Base-by-base conservation (phyloP, 495 filamentous ascomycete genomes). In the Pyronema omphalodes region DNA sequence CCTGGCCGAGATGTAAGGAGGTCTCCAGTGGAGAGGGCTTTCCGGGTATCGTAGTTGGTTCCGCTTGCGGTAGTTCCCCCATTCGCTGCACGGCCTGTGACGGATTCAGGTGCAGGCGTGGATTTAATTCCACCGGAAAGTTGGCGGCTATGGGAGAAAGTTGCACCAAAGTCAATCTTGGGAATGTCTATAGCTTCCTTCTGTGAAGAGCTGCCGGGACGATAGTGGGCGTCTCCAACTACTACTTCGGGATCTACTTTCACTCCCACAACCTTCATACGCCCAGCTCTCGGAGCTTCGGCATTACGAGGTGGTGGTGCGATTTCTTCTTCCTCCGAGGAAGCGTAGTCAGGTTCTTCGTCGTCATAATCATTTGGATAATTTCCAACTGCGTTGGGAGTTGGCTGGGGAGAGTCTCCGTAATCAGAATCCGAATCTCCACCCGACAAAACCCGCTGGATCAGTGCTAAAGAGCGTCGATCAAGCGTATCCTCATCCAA, bases 101-200 rank as follows among this genome's bases (percentile, higher is more conserved):
- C 57, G 9, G 49, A 46, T 7, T 64, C 61, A 44, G 55, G 23
- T 43, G 57, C 7, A 44, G 53, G 46, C 9, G 37, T 55, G 19
- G 34, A 1, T 6, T 56, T 40, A 7, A 58, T 41, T 48, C 59
- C 62, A 34, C 62, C 48, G n/a, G 62, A 59, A 59, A 70, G 47
- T 72, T 74, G 57, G 69, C 70, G 51, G 65, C 69, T 74, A 46
- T 83, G 83, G 60, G 83, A 81, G 53, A 81, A 71, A 0, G 89
- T 95, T 14, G 79, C 86, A 0, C 89, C 89, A 66, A 96, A 96
- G 62, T 96, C 83, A 55, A 96, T 75, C 7, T 70, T 68, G 1
- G 87, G 86, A 53, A 93, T 83, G 45, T 79, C 74, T 17, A 74
- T 54, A 53, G 67, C 70, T 12, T 60, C 49, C 19, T 59, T 58